Evolutionary conservation across 1,139 yeast genomes (phyloP), one percentile per base, ranked within the genome.

Genomic region (Williopsis jadinii): DNA sequence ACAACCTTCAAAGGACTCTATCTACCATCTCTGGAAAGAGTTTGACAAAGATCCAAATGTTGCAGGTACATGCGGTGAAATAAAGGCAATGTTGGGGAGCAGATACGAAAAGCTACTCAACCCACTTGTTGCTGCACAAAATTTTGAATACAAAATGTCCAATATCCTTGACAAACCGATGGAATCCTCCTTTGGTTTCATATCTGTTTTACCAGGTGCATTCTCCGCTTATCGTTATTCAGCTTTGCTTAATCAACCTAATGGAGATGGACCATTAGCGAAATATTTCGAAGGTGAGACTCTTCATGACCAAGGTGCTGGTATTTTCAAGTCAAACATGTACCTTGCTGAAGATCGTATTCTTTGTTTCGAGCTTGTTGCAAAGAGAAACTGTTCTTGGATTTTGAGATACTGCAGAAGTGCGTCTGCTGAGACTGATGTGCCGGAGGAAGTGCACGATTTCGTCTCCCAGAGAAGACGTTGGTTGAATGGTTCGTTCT

Each of bases 401-500:
- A 85, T 87, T 34, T 68, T 90, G 54, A 82, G 81, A 49, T 90
- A 87, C 57, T 95, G 90, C 54, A 84, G 87, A 61, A 83, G 80
- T 63, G 94, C 97, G 1, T 82, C 84, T 44, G 97, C 96, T 24
- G 95, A 90, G 54, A 90, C 97, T 1, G 97, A 90, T 72, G 97
- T 90, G 38, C 97, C 97, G 3, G 95, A 85, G 54, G 71, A 81
- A 8, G 73, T 90, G 40, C 77, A 94, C 1, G 96, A 88, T 60
- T 86, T 88, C 53, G 79, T 88, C 40, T 77, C 92, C 3, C 97
- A 88, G 62, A 80, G 97, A 68, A 77, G 97, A 64, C 80, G 97
- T 65, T 88, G 97, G 97, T 73, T 88, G 47, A 90, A 90, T 61
- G 97, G 97, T 59, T 94, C 97, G 0, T 90, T 90, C 60, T 95